Base-by-base conservation (phyloP, 2,329 filamentous ascomycete species). In the Colletotrichum salicis region DNA sequence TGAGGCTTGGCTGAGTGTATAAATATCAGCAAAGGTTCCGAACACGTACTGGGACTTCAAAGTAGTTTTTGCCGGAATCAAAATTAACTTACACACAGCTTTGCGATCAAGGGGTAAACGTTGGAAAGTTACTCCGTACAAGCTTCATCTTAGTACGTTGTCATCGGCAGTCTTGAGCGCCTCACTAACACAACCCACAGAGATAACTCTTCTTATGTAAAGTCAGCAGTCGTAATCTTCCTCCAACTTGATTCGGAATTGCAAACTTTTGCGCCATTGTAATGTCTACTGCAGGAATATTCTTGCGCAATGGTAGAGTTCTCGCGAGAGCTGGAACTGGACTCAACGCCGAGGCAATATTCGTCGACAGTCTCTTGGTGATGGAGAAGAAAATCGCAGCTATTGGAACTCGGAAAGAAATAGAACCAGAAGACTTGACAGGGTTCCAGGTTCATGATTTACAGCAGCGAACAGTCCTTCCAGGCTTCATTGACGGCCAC, bases 401-500 rank as follows among this genome's bases (percentile, higher is more conserved):
- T 15, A 61, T 72, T 6, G 70, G 70, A 10, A 19, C 19, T 8
- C 55, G 45, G 11, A 33, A 29, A 29, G 54, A 64, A 15, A 29
- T 72, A 1, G 8, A 11, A 2, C 54, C 51, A 7, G 11, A 48
- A 15, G 29, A 54, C 3, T 10, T 31, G 4, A 12, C 31, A 8
- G 22, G n/a, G 0, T 3, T 64, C 12, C 19, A 69, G 5, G 54
- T 69, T 3, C 55, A 31, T 3, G 48, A 72, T 29, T 65, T 72
- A 19, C 27, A 54, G 3, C 65, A 69, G 13, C 27, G 55, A 11
- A 64, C 56, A 2, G 22, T 76, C 4, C 74, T 85, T 1, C 83
- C 84, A 2, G 80, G 82, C 1, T 84, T 85, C 74, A 82, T 85
- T 27, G 83, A 85, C 73, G 82, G 81, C 2, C 84, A 85, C 64